Evolutionary conservation across 805 yeast genomes (phyloP).

Genomic region (Saccharomycopsis amapae): DNA sequence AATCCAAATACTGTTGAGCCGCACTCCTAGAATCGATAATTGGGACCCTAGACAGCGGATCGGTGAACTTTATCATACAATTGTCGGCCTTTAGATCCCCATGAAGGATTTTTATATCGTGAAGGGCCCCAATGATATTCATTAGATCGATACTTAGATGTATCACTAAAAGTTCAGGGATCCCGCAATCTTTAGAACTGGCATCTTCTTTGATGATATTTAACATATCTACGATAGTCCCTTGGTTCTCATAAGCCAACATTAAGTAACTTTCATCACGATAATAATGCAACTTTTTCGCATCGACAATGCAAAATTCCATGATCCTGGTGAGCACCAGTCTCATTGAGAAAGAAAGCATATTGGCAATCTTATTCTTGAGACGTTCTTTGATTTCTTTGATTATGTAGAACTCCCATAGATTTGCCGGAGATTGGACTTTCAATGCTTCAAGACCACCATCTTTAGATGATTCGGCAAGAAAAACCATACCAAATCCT

Average conservation of each 20-base stretch:
- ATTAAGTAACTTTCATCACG: constrained; percentile 64
- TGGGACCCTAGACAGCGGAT: constrained; percentile 19
- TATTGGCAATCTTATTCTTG: background rate
- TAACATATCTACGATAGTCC: constrained; percentile 65
- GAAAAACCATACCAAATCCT: constrained; percentile 71
- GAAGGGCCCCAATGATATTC: constrained; percentile 53
- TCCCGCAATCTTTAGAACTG: constrained; percentile 23
- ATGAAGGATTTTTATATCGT: constrained; percentile 60
- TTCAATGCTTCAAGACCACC: constrained; percentile 62
- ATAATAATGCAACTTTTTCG: constrained; percentile 46
- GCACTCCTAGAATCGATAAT: constrained; percentile 11
- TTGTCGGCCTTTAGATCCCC: constrained; percentile 85
- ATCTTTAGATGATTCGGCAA: constrained; percentile 50
- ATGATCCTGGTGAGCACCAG: background rate
- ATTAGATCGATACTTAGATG: constrained; percentile 61
- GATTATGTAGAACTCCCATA: constrained; percentile 79
- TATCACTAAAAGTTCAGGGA: constrained; percentile 59
- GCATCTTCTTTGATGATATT: constrained; percentile 34
- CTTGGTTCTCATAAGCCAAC: constrained; percentile 58
- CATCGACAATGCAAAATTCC: constrained; percentile 38
- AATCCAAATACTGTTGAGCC: constrained; percentile 40
- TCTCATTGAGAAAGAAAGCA: constrained; percentile 1
- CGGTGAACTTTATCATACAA: constrained; percentile 59
- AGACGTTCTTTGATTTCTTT: constrained; percentile 45
- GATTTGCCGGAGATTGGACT: constrained; percentile 57